phyloP scores from a whole-genome alignment of 73 alveolate species.

The Tetrahymena elliotti region DNA sequence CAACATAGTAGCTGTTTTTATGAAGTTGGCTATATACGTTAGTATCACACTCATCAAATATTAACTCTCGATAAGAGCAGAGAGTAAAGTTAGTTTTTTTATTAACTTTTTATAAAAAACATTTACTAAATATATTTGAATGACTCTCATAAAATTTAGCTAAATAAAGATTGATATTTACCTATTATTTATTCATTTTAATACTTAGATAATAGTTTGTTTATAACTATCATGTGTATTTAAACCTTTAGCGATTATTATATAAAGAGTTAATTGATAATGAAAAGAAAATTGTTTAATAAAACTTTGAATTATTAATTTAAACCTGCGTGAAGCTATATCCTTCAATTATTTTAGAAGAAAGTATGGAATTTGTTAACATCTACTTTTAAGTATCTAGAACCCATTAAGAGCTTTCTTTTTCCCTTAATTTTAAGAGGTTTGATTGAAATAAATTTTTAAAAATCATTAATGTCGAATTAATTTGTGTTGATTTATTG shows the following conservation, averaged over 20 bases:
- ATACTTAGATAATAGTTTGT: too few relatives aligned
- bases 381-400: not conserved
- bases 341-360: not conserved
- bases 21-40: not conserved
- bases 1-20: not conserved
- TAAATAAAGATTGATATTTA: too few relatives aligned
- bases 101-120: not conserved
- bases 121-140: too few relatives aligned
- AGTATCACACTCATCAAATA: not conserved
- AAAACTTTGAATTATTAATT: too few relatives aligned
- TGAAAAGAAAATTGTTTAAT: too few relatives aligned
- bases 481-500: too few relatives aligned
- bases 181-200: not conserved
- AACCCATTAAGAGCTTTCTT: not conserved
- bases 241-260: not conserved
- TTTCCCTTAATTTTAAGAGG: too few relatives aligned
- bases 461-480: too few relatives aligned
- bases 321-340: not conserved
- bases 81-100: not conserved
- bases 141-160: too few relatives aligned
- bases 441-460: too few relatives aligned
- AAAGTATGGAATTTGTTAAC: not conserved
- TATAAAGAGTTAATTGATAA: too few relatives aligned
- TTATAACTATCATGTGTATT: not conserved
- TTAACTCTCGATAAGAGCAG: not conserved